These are phyloP conservation scores for Rauvolfia tetraphylla DNA, from an alignment of 257 asterid species.

Conservation along the genomic window DNA sequence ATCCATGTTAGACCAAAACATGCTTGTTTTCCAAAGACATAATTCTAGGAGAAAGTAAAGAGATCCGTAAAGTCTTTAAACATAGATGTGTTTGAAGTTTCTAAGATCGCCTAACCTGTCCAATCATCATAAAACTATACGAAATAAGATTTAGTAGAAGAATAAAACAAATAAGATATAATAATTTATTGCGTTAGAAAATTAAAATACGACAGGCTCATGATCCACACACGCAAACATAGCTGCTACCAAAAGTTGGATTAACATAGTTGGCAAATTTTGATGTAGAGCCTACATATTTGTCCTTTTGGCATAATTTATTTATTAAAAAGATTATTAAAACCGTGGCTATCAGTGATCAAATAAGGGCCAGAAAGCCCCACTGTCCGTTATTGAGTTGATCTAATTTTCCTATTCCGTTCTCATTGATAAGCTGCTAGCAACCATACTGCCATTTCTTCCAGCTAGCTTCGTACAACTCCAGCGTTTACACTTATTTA, in stretches of 20 bases:
- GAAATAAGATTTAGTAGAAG: not conserved
- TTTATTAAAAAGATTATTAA: not conserved
- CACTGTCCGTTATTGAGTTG: not conserved
- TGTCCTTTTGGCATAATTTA: not conserved
- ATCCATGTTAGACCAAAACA: not conserved
- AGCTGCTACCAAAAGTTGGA: not conserved
- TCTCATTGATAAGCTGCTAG: not conserved
- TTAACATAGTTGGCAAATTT: not conserved
- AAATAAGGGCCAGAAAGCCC: not conserved
- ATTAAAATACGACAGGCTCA: not conserved
- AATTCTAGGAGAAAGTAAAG: not conserved
- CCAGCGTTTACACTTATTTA: not conserved
- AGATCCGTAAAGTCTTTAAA: not conserved
- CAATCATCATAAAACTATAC: not conserved
- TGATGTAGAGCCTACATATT: not conserved
- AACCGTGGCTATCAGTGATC: not conserved
- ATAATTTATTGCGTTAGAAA: not conserved
- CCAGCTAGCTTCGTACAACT: not conserved
- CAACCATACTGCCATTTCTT: slow-evolving; percentile 5
- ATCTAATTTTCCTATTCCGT: not conserved
- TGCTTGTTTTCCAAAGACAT: not conserved
- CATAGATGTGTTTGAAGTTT: not conserved
- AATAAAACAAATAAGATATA: not conserved
- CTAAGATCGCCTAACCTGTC: not conserved
- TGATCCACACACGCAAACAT: slow-evolving; percentile 10